These are phyloP conservation scores for Eurotiales sp. DNA, from an alignment of 2,329 filamentous ascomycete genomes.

Conservation along the genomic window DNA sequence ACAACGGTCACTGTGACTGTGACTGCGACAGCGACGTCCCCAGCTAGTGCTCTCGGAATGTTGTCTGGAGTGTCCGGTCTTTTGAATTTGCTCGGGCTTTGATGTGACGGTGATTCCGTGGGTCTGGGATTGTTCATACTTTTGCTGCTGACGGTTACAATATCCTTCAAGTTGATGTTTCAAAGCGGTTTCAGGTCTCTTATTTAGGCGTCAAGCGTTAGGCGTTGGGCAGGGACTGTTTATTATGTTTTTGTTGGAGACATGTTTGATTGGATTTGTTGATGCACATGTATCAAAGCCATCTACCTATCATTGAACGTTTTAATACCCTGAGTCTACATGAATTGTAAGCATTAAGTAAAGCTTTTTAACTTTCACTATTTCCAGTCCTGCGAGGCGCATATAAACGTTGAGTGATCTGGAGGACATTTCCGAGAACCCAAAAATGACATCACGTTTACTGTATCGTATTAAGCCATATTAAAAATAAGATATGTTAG, in stretches of 20 bases:
- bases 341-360: background rate
- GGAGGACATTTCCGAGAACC: conserved; percentile 9
- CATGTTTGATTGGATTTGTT: background rate
- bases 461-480: background rate
- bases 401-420: background rate
- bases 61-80: conserved; percentile 1
- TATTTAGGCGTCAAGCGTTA: background rate
- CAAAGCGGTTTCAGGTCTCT: too few relatives aligned
- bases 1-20: background rate
- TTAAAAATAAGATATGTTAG: background rate
- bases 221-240: background rate
- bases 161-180: too few relatives aligned
- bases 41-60: background rate
- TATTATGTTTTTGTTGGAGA: background rate
- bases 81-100: background rate
- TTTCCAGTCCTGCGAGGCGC: too few relatives aligned
- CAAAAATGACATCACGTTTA: conserved; percentile 13
- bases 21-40: background rate
- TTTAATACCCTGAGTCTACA: background rate
- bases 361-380: too few relatives aligned
- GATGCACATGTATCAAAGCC: background rate
- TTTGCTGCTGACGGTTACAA: too few relatives aligned
- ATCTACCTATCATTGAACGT: background rate
- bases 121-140: too few relatives aligned
- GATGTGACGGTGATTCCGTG: too few relatives aligned